phyloP scores from a whole-genome alignment of 768 basidiomycete genomes.

The Xerocomus spinulosus region DNA sequence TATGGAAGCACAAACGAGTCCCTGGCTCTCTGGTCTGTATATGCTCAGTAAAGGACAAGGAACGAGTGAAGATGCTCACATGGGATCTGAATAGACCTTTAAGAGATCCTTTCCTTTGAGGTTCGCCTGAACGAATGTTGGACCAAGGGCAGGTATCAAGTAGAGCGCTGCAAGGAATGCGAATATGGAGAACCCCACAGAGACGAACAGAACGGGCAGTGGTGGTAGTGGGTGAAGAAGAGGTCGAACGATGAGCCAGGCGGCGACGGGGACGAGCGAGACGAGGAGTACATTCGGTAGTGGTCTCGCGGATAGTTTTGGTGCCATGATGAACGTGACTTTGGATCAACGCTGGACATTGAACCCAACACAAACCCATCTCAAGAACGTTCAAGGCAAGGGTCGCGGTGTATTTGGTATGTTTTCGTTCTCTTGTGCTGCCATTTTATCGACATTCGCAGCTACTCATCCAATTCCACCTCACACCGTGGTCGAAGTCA shows the following conservation, averaged over 20 bases:
- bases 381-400: slow-evolving; percentile 42
- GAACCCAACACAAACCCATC: slow-evolving; percentile 47
- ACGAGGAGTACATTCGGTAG: slow-evolving; percentile 49
- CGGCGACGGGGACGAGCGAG: slow-evolving; percentile 60
- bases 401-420: slow-evolving; percentile 65
- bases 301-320: slow-evolving; percentile 39
- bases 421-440: slow-evolving; percentile 4
- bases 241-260: slow-evolving; percentile 71
- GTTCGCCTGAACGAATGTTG: slow-evolving; percentile 74
- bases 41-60: not conserved
- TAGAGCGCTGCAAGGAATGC: slow-evolving; percentile 74
- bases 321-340: slow-evolving; percentile 20
- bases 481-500: slow-evolving; percentile 72
- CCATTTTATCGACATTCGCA: slow-evolving; percentile 27
- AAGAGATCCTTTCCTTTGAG: slow-evolving; percentile 84
- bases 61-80: slow-evolving; percentile 41
- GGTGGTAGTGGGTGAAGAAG: slow-evolving; percentile 65
- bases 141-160: slow-evolving; percentile 79
- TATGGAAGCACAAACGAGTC: slow-evolving; percentile 83
- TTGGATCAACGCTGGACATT: slow-evolving; percentile 20
- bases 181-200: slow-evolving; percentile 78
- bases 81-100: slow-evolving; percentile 70
- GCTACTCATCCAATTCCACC: slow-evolving; percentile 34
- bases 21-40: slow-evolving; percentile 88
- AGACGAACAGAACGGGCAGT: slow-evolving; percentile 70